Conservation (phyloP, 2,329 filamentous ascomycete species). For the Pyricularia grisea region DNA sequence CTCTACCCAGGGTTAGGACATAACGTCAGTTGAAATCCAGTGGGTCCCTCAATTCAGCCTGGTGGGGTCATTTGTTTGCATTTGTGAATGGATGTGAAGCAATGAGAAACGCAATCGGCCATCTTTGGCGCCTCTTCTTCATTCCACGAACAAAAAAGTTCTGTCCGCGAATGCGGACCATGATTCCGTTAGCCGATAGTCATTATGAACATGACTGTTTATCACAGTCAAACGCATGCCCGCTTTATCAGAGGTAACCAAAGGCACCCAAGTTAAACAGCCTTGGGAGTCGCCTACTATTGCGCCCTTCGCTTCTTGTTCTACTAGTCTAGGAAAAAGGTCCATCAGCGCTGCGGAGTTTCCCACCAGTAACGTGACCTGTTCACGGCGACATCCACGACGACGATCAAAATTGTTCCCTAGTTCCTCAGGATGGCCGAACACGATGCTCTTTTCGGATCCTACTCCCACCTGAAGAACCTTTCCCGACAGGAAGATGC, state of each 20-base stretch:
- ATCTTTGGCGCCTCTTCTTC: too few relatives aligned
- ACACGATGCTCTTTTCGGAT: constrained; percentile 33
- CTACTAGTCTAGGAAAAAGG: not conserved
- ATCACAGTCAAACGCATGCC: not conserved
- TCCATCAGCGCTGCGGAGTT: not conserved
- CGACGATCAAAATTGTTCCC: not conserved
- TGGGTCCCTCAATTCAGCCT: too few relatives aligned
- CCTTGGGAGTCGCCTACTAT: not conserved
- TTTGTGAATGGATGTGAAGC: too few relatives aligned
- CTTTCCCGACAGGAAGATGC: constrained; percentile 40
- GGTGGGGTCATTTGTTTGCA: too few relatives aligned
- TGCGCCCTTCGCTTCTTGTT: not conserved
- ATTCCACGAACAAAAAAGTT: not conserved
- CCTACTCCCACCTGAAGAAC: constrained; percentile 38
- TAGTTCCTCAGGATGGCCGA: constrained; percentile 14
- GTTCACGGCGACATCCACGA: not conserved
- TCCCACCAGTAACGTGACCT: not conserved
- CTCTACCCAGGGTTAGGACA: too few relatives aligned
- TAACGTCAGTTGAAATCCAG: too few relatives aligned
- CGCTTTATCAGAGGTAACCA: not conserved
- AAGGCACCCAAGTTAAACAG: not conserved
- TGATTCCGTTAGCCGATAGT: not conserved
- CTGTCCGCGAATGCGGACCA: not conserved
- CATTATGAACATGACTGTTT: not conserved
- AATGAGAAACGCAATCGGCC: too few relatives aligned